Conservation (phyloP, 1,284 basidiomycete species). For the Rhodotorula sp. region DNA sequence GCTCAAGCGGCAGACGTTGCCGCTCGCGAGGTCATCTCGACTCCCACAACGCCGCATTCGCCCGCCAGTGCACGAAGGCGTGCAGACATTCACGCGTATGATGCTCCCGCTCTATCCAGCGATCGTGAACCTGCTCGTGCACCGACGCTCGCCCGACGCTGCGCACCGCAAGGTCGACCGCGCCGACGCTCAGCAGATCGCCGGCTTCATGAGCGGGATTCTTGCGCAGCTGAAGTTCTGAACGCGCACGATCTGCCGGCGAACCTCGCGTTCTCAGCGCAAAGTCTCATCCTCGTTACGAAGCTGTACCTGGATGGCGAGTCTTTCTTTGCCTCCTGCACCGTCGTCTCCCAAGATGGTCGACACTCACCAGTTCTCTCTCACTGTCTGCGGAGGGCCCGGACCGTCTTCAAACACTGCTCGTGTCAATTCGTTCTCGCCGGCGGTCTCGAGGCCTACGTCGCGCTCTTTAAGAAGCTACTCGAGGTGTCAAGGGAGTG, state of each 20-base stretch:
- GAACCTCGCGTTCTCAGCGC: slow-evolving; percentile 56
- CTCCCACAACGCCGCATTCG: slow-evolving; percentile 53
- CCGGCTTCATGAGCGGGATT: slow-evolving; percentile 71
- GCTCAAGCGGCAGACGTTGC: slow-evolving; percentile 26
- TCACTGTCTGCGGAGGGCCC: slow-evolving; percentile 48
- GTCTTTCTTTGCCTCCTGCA: slow-evolving; percentile 41
- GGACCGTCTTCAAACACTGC: slow-evolving; percentile 67
- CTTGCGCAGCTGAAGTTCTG: slow-evolving; percentile 62
- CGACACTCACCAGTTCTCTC: not conserved
- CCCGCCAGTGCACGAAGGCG: slow-evolving; percentile 70
- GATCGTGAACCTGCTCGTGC: slow-evolving; percentile 77
- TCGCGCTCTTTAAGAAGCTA: slow-evolving; percentile 63
- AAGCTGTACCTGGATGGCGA: slow-evolving; percentile 80
- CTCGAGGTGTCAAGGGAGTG: slow-evolving; percentile 42
- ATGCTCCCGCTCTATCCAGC: slow-evolving; percentile 80
- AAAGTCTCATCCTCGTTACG: slow-evolving; percentile 70
- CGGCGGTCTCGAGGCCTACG: slow-evolving; percentile 71
- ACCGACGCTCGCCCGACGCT: slow-evolving; percentile 72
- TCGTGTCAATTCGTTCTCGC: slow-evolving; percentile 71
- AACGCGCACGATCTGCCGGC: slow-evolving; percentile 50
- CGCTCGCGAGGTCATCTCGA: slow-evolving; percentile 39
- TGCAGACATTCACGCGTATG: slow-evolving; percentile 72
- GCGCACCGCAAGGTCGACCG: slow-evolving; percentile 75
- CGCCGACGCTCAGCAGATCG: slow-evolving; percentile 67
- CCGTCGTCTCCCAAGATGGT: not conserved